phyloP scores from a whole-genome alignment of 768 basidiomycete genomes.

The Tylopilus cervinicoccineus region DNA sequence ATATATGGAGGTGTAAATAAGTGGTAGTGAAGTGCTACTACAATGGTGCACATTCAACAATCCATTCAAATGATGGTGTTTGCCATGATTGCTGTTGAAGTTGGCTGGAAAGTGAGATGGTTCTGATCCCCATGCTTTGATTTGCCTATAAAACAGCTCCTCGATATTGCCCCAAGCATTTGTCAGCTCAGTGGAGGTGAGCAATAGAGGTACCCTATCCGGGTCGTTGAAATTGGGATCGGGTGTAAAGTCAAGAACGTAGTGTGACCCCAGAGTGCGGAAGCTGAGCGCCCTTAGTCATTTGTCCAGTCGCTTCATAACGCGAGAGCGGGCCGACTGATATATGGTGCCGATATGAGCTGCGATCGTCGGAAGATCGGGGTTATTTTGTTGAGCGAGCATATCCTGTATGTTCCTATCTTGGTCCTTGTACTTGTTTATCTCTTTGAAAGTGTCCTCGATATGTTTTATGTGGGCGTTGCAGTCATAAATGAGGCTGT shows the following conservation, averaged over 20 bases:
- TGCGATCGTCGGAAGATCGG: background rate
- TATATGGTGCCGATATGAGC: background rate
- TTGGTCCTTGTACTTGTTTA: background rate
- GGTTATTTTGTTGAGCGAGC: background rate
- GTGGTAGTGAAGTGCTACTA: no score
- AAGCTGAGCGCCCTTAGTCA: background rate
- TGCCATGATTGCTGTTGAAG: no score
- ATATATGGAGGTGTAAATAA: no score
- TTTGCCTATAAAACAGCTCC: no score
- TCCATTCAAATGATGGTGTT: no score
- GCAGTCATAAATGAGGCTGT: background rate
- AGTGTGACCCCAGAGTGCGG: background rate
- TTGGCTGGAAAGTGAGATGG: no score
- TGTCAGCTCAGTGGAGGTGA: no score
- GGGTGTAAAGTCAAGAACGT: background rate
- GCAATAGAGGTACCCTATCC: no score
- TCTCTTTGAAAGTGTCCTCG: background rate
- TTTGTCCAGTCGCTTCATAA: background rate
- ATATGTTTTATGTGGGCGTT: background rate
- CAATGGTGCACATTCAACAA: no score
- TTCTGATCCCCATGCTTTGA: no score
- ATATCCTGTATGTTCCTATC: background rate
- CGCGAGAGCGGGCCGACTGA: background rate
- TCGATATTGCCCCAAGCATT: no score
- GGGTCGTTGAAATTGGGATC: no score